Evolutionary conservation across 2,329 filamentous ascomycete genomes (phyloP), one percentile per base, ranked within the genome.

Genomic region (Arthrobotrys conoides): DNA sequence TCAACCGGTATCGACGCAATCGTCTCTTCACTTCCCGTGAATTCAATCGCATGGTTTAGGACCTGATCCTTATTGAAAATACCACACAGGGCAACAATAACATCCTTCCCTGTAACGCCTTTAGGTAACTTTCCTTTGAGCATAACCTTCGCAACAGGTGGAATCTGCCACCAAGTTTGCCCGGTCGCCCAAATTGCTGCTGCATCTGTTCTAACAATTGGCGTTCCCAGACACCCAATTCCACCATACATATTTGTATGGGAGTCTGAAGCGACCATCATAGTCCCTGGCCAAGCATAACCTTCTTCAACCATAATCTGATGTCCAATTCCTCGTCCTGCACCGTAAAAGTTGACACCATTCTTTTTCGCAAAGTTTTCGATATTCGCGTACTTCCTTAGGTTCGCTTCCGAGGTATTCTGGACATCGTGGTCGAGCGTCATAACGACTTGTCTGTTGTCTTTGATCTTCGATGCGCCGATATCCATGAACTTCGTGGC

Each of bases 251-350:
- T 91, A 84, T 94, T 96, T 36, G 87, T 89, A 84, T 97, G 94
- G 53, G 87, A 89, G 84, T 94, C 92, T 0, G 89, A 92, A 0
- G 93, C 95, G 0, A 97, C 94, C 0, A 89, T 89, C 64, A 97
- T 84, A 0, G 93, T 96, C 0, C 93, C 92, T 0, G 95, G 95
- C 93, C 93, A 98, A 82, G 87, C 91, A 87, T 87, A 93, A 14
- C 90, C 91, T 84, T 93, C 93, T 84, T 97, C 94, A 0, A 97
- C 89, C 92, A 96, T 94, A 81, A 95, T 91, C 84, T 97, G 95
- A 84, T 97, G 95, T 0, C 94, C 94, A 82, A 97, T 97, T 12
- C 93, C 93, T 53, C 89, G 85, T 0, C 92, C 93, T 0, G 93
- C 91, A 0, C 90, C 90, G 82, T 91, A 97, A 83, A 94, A 94